Base-by-base conservation (phyloP, 177 flowering plant species). In the Telopea speciosissima region DNA sequence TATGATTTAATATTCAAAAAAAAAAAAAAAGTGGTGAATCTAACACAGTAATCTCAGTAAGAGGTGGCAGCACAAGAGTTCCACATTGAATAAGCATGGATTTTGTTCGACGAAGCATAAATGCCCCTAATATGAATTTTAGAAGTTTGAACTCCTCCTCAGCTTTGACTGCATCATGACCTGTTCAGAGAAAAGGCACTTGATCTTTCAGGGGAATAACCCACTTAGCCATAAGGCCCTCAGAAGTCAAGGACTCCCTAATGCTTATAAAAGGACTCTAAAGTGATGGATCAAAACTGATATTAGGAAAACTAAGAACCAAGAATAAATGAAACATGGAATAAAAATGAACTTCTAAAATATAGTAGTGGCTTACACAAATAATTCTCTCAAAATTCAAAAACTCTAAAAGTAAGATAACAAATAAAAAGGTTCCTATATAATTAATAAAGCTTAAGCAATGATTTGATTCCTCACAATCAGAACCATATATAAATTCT, bases 41-140 rank as follows among this genome's bases (percentile, higher is more conserved):
- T 76, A 71, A 94, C 97, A 90, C 84, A 28, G 93, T 90, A 62
- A 90, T 85, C 83, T 94, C 95, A 63, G 95, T 90, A 52, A 92
- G 91, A 76, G 95, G 89, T 58, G 98, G 97, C 77, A 94, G 80
- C 73, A 73, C 72, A 63, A 94, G 87, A 74, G 78, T 78, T 73
- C 98, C 98, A 79, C 74, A 72, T 72, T 86, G 87, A 70, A 87
- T 75, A 73, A 94, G 97, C 85, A 83, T 80, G 49, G 92, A 76
- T 81, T 94, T 94, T 67, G 95, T 94, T 65, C 98, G 79, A 63
- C 98, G 88, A 72, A 92, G 89, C 96, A 94, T 89, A 75, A 94
- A 92, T 56, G 95, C 95, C 62, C 79, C 80, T 77, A 90, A 63
- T 74, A 90, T 68, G 70, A 76, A 81, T 74, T 84, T 94, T 74